phyloP scores from a whole-genome alignment of 1,284 basidiomycete genomes.

The Porogramme epimiltina region DNA sequence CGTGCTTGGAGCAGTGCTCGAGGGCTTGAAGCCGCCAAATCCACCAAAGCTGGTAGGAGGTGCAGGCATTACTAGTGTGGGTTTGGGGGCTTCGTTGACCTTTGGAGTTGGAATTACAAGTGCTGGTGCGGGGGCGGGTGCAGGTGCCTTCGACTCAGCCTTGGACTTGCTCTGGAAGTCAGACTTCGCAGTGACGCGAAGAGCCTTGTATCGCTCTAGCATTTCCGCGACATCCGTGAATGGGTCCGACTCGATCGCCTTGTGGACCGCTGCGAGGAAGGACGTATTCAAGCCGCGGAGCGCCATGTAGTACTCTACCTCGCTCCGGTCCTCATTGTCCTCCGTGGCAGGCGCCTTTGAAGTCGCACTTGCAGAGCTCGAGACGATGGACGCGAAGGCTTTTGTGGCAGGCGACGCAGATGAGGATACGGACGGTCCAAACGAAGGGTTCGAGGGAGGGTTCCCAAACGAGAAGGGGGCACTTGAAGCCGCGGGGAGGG shows the following conservation, averaged over 20 bases:
- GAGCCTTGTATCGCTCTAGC: conserved; percentile 65
- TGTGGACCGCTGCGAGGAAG: conserved; percentile 62
- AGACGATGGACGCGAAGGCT: conserved; percentile 35
- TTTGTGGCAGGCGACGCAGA: conserved; percentile 39
- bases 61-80: conserved; percentile 40
- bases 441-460: conserved; percentile 6
- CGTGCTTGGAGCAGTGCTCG: conserved; percentile 1
- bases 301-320: conserved; percentile 66
- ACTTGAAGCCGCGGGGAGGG: conserved; percentile 21
- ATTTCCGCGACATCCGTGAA: conserved; percentile 71
- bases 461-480: conserved; percentile 33
- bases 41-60: conserved; percentile 37
- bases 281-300: conserved; percentile 83
- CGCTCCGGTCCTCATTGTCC: conserved; percentile 36
- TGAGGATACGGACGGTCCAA: conserved; percentile 24
- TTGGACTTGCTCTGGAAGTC: conserved; percentile 50
- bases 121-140: conserved; percentile 2
- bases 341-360: conserved; percentile 15
- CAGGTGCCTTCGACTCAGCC: conserved; percentile 10
- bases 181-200: conserved; percentile 59
- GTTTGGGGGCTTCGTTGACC: conserved; percentile 4
- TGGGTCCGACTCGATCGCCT: conserved; percentile 70
- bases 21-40: conserved; percentile 32
- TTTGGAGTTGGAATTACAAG: no score
- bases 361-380: conserved; percentile 17